Evolutionary conservation across 495 filamentous ascomycete species (phyloP), one percentile per base, ranked within the genome.

Genomic region (Penicillium longicatenatum): DNA sequence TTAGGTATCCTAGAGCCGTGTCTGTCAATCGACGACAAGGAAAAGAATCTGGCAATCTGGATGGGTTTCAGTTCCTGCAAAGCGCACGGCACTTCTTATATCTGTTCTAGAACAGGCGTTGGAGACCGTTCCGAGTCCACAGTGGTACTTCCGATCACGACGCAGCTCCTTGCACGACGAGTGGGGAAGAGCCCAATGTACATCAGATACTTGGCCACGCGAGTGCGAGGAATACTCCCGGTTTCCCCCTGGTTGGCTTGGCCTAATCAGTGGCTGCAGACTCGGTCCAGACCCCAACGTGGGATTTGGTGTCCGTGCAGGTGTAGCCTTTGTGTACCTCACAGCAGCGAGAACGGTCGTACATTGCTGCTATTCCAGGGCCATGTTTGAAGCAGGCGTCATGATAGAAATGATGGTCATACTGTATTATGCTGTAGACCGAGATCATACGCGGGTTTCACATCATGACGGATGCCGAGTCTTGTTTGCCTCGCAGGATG

Each of bases 201-300:
- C 53, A 20, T 57, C 57, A 57, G 58, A 55, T 45, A 59, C 56
- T 64, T 67, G 61, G 64, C 48, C 67, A 67, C 61, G 64, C 67
- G 64, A 58, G 46, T 67, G 48, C 57, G 37, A 56, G 17, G 31
- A 59, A 55, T 7, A n/a, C 29, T 4, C 46, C 35, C 39, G 55
- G 49, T 43, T 31, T 43, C 17, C 14, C 26, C 41, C 24, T 65
- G 65, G 61, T 63, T 63, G 64, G 65, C 43, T 49, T 52, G 53
- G 60, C 51, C 43, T 48, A 26, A 16, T 31, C 41, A 37, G 30
- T 39, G 46, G 21, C 62, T 70, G 65, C 67, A 63, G 55, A 35
- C 37, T 58, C 55, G 64, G 67, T 63, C 62, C 49, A 57, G 53
- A 70, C 52, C 60, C 37, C 61, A 68, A 68, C 56, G 17, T 39